Conservation (phyloP, 2,329 filamentous ascomycete species). For the Cladophialophora immunda region DNA sequence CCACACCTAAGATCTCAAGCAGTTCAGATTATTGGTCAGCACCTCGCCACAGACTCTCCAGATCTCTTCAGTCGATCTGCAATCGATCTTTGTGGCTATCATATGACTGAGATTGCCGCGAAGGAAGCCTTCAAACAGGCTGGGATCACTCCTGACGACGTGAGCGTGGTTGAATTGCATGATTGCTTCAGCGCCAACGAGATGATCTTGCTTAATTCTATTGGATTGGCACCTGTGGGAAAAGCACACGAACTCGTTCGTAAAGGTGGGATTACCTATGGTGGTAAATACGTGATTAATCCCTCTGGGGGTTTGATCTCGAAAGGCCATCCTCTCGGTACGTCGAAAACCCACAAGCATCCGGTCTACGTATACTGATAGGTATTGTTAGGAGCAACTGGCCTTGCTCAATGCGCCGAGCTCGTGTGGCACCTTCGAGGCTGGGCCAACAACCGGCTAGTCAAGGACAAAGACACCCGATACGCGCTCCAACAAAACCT, state of each 20-base stretch:
- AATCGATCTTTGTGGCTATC: conserved; percentile 89
- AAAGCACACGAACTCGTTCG: conserved; percentile 93
- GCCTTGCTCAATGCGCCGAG: conserved; percentile 92
- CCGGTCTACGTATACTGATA: too few species aligned
- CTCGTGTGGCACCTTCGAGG: conserved; percentile 96
- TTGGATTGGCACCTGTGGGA: conserved; percentile 83
- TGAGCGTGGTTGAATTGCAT: conserved; percentile 89
- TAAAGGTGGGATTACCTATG: conserved; percentile 88
- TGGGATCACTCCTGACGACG: conserved; percentile 69
- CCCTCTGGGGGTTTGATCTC: conserved; percentile 93
- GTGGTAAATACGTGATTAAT: conserved; percentile 80
- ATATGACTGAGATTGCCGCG: conserved; percentile 80
- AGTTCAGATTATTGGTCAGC: conserved; percentile 87
- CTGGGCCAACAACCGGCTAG: conserved; percentile 92
- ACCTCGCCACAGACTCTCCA: conserved; percentile 81
- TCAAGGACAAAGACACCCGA: conserved; percentile 70
- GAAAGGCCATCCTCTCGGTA: conserved; percentile 92
- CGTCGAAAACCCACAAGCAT: too few species aligned
- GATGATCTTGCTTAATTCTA: conserved; percentile 86
- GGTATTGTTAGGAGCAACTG: conserved; percentile 80
- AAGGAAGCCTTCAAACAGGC: conserved; percentile 77
- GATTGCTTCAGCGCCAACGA: conserved; percentile 98
- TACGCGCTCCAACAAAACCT: conserved; percentile 91
- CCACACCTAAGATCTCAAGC: conserved; percentile 84
- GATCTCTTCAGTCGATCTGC: conserved; percentile 78